Evolutionary conservation across 164 flowering plant species (phyloP), one percentile per base, ranked within the genome.

Genomic region (Piper betle): DNA sequence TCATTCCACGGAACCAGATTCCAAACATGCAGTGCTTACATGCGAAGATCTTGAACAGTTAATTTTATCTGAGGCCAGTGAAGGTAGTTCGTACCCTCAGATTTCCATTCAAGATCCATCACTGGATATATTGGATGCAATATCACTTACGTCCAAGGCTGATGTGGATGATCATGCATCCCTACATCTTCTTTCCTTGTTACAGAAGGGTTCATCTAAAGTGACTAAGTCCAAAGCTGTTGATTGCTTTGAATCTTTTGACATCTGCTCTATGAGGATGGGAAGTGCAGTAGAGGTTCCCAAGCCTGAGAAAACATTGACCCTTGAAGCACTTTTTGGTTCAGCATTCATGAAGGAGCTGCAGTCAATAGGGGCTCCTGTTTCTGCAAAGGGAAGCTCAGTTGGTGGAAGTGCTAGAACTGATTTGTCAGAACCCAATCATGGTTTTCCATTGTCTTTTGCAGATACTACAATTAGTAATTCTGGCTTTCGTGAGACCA

Each of bases 21-120:
- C 50, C 50, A 46, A 46, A 10, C 50, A 46, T 46, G 68, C 81
- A 62, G 85, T 87, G 55, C 86, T 94, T 64, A 94, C 99, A 17
- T 94, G 97, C 80, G 93, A 85, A 74, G 97, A 90, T 68, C 89
- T 90, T 63, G 99, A 93, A 70, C 96, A 88, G 69, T 82, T 86
- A 20, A 83, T 94, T 46, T 71, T 94, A 40, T 85, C 88, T 2
- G 87, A 74, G 67, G 70, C 79, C 53, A 69, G 72, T 68, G 87
- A 70, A 25, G 33, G 33, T 25, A 25, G 33, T 62, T 40, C 80
- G 13, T 53, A 20, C 52, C 37, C 67, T 59, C 77, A 41, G 60
- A 74, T 75, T 39, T 53, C 78, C 59, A 60, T 46, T 20, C 58
- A 33, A 55, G 68, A 74, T 62, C 77, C 20, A 15, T 20, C 70